Evolutionary conservation across 176 grass and related monocot genomes (phyloP), one percentile per base, ranked within the genome.

Genomic region (Zea luxurians): DNA sequence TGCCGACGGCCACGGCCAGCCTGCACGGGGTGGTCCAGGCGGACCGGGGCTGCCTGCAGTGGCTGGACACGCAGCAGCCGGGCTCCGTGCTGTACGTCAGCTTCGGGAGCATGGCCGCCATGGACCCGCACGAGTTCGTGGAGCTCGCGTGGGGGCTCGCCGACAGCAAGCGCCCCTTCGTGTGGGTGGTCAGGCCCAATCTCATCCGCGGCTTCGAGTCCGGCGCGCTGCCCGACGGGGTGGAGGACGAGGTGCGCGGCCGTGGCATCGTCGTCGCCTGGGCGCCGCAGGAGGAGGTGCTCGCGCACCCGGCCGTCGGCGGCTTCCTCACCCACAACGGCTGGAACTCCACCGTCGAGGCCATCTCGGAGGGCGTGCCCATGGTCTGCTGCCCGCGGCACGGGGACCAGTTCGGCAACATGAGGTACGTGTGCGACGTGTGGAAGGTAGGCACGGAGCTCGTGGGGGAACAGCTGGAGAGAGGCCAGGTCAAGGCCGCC

Each of bases 321-420:
- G 83, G 68, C 0, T 90, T 90, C 17, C 70, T 68, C 68, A 90
- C 88, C 1, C 88, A 90, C 21, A 5, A 1, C 0, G 88, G 87
- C 2, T 86, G 83, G 87, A 89, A 89, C 66, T 89, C 81, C 4
- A 88, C 70, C 2, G 0, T 88, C 3, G 87, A 89, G 54, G 61
- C 70, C 4, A 12, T 88, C 0, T 9, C 43, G 1, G 76, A 78
- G 4, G 86, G 86, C 0, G 20, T 88, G 2, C 86, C 86, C 0
- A 83, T 88, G 86, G 42, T 83, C 0, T 87, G 85, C 8, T 10
- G 17, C 15, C 81, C 81, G 46, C 18, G 82, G 66, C 2, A 78
- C 0, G 42, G 37, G 0, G 87, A 89, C 2, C 87, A 89, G 16
- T 77, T 68, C 60, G 64, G 74, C 36, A 86, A 89, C 7, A 1